Conservation (phyloP, 1,284 basidiomycete genomes). For the Bondarzewia mesenterica region DNA sequence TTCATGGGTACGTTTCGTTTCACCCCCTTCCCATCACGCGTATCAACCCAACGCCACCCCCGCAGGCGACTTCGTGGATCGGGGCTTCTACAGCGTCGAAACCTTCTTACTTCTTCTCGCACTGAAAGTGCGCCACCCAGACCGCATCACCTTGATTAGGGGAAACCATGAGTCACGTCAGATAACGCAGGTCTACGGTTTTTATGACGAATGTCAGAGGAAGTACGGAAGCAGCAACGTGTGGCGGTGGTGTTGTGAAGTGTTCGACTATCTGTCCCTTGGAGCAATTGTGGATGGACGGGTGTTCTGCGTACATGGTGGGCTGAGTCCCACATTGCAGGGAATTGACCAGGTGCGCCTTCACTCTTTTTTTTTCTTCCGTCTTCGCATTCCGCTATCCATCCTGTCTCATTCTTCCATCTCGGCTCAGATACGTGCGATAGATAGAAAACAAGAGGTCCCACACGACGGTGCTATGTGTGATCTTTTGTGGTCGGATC, state of each 20-base stretch:
- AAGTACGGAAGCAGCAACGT: constrained; percentile 96
- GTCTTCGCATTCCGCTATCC: background rate
- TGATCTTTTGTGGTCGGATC: constrained; percentile 97
- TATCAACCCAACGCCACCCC: background rate
- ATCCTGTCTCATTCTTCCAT: background rate
- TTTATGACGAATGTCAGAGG: constrained; percentile 97
- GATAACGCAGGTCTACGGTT: constrained; percentile 98
- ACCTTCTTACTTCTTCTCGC: constrained; percentile 93
- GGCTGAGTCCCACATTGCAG: constrained; percentile 81
- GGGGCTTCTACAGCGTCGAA: constrained; percentile 96
- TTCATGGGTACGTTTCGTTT: constrained; percentile 78
- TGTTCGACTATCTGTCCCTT: constrained; percentile 94
- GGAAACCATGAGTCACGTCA: constrained; percentile 99
- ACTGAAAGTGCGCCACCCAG: constrained; percentile 95
- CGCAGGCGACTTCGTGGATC: constrained; percentile 89
- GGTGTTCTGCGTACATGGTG: constrained; percentile 91
- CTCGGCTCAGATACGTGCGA: constrained; percentile 73
- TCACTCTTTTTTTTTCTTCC: constrained; percentile 5
- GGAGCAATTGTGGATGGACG: constrained; percentile 93
- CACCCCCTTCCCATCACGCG: background rate
- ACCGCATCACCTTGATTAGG: constrained; percentile 93
- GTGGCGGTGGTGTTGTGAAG: constrained; percentile 97
- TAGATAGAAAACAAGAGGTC: constrained; percentile 96
- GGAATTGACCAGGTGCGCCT: constrained; percentile 83
- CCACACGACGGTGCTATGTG: constrained; percentile 99